Evolutionary conservation across 2,329 filamentous ascomycete genomes (phyloP), one percentile per base, ranked within the genome.

Genomic region (Malbranchea cinnamomea): DNA sequence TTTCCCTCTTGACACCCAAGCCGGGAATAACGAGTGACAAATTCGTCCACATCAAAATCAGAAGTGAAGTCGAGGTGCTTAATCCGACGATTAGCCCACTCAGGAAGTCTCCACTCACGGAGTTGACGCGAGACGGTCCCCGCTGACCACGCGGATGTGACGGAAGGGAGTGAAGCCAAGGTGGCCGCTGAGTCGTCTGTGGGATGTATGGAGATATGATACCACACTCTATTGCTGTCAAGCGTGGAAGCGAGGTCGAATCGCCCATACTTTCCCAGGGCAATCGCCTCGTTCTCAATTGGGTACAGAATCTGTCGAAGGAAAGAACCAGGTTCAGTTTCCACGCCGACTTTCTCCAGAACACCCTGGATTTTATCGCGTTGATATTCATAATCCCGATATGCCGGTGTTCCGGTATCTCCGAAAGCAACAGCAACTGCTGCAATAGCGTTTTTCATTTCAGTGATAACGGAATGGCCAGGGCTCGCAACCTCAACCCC

Each of bases 11-110:
- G 72, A 53, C 89, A 98, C 9, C 89, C 89, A 1, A 98, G 67
- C 4, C 71, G 63, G 4, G 74, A 65, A 50, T 94, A 98, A 25
- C 89, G 74, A 42, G 77, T 74, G 12, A 75, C 70, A 45, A 98
- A 95, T 51, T 98, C 89, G 10, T 93, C 82, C 4, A 85, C 62
- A 45, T 98, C 89, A 42, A 95, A 98, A 47, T 98, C 89, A 1
- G 85, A 83, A 0, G 89, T 98, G 54, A 92, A 98, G 50, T 98
- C 89, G 2, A 95, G 71, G 44, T 78, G 74, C 50, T 82, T 83
- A 52, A 85, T 91, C 28, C 89, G 73, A 33, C 87, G 75, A 49
- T 95, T 98, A 1, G 85, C 82, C 89, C 89, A 98, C 53, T 98
- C 89, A 0, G 89, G 79, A 10, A 98, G 63, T 45, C 89, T 73